Evolutionary conservation across 768 basidiomycete genomes (phyloP), one percentile per base, ranked within the genome.

Genomic region (Cytidiella melzeri): DNA sequence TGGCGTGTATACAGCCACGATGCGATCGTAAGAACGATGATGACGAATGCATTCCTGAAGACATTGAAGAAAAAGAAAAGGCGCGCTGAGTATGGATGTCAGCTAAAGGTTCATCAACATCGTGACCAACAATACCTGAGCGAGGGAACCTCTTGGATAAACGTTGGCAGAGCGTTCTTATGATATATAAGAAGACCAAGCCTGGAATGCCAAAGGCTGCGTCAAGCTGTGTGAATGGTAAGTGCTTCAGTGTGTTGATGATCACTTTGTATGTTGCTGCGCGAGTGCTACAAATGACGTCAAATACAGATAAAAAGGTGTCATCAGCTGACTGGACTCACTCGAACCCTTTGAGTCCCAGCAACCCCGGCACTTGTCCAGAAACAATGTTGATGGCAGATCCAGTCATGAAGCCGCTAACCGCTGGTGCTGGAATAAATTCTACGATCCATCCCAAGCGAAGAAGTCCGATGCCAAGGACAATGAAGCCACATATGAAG

Each of bases 371-470:
- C 3, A 95, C 73, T 68, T 98, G 95, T 27, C 89, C 81, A 15
- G 81, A 74, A 9, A 83, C 83, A 57, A 97, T 97, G 63, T 73
- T 92, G 67, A 96, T 81, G 40, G 94, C 94, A 15, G 87, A 92
- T 13, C 95, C 95, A 0, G 95, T 97, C 92, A 98, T 95, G 70
- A 94, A 88, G 23, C 85, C 85, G 57, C 83, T 84, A 53, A 91
- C 83, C 1, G 87, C 88, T 2, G 87, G 85, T 9, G 80, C 75
- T 24, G 89, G 86, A 53, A 93, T 96, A 63, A 96, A 92, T 61
- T 97, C 93, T 45, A 97, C 84, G 34, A 95, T 69, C 90, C 92
- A 94, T 0, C 95, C 94, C 4, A 96, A 56, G n/a, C 93, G 78
- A 13, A 98, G 72, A 23, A 97, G 68, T 30, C 95, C 95, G 36